Conservation (phyloP, 208 protist genomes). For the Trypanosoma rangeli region DNA sequence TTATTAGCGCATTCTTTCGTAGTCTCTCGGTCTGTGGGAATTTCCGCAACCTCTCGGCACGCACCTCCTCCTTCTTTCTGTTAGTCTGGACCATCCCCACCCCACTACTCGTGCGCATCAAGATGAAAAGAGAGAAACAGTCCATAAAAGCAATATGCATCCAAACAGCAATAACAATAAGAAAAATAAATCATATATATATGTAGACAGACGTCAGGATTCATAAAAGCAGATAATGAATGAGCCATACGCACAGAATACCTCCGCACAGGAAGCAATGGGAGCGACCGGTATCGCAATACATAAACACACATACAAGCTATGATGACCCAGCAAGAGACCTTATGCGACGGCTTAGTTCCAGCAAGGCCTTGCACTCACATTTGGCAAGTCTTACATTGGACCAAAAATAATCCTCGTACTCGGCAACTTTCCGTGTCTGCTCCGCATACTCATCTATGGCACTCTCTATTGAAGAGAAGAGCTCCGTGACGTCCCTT, state of each 20-base stretch:
- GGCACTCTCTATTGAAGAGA: slow-evolving; percentile 41
- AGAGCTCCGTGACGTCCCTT: slow-evolving; percentile 32
- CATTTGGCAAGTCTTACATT: slow-evolving; percentile 36
- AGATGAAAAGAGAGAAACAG: slow-evolving; percentile 2
- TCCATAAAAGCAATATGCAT: neutral
- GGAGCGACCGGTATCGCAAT: neutral
- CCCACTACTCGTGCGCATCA: neutral
- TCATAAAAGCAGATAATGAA: slow-evolving; percentile 8
- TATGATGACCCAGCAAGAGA: slow-evolving; percentile 1
- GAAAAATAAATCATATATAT: too few species aligned
- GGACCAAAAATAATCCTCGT: slow-evolving; percentile 46
- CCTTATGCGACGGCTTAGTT: slow-evolving; percentile 28
- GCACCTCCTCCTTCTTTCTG: slow-evolving; percentile 74
- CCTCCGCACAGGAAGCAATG: neutral
- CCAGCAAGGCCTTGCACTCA: slow-evolving; percentile 52
- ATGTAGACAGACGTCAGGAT: neutral
- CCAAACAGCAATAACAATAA: neutral
- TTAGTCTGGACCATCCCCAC: slow-evolving; percentile 76
- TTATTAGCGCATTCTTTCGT: slow-evolving; percentile 78
- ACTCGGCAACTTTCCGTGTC: slow-evolving; percentile 37
- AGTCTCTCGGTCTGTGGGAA: slow-evolving; percentile 80
- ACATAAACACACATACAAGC: neutral
- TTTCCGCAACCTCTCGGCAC: slow-evolving; percentile 50
- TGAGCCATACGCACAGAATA: slow-evolving; percentile 1
- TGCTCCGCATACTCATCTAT: slow-evolving; percentile 60